Evolutionary conservation across 2,329 filamentous ascomycete species (phyloP), one percentile per base, ranked within the genome.

Genomic region (Fusarium annulatum): DNA sequence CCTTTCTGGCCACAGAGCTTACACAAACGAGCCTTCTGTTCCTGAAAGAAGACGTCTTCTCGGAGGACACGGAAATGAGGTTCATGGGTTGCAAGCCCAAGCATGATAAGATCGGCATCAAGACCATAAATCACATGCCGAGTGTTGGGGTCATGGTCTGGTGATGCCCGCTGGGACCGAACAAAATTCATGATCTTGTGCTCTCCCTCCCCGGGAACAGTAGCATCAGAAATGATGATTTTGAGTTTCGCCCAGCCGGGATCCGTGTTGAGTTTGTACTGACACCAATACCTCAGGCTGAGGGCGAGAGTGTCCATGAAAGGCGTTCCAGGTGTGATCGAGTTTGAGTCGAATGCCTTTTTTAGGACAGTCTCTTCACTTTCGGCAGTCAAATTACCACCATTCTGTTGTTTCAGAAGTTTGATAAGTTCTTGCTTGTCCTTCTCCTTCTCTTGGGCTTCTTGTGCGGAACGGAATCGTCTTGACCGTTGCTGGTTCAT

Each of bases 101-200:
- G 87, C 96, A 99, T 99, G 84, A 99, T 99, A 75, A 99, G 87
- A 88, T 99, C 96, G 68, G 96, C 97, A 86, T 99, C 96, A 75
- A 99, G 88, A 56, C 96, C 96, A 81, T 99, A 99, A 71, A 99
- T 98, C 78, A 99, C 97, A 84, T 99, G 96, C 69, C 94, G 93
- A 28, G 96, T 98, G 82, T 99, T 98, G 30, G 96, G 96, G 79
- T 99, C 92, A 82, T 99, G 95, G 73, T 97, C 92, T 9, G 95
- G 92, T 60, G 94, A 96, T 56, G 93, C 90, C 78, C 96, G 91
- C 83, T 99, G 97, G 42, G 96, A 97, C 78, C 96, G 92, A 75
- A 99, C 90, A 81, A 98, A 99, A 76, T 96, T 92, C 96, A 99
- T 99, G 80, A 99, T 98, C 84, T 99, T 99, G 83, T 99, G 96